phyloP scores from a whole-genome alignment of 2,329 filamentous ascomycete species.

The Sphaerostilbella broomeana region DNA sequence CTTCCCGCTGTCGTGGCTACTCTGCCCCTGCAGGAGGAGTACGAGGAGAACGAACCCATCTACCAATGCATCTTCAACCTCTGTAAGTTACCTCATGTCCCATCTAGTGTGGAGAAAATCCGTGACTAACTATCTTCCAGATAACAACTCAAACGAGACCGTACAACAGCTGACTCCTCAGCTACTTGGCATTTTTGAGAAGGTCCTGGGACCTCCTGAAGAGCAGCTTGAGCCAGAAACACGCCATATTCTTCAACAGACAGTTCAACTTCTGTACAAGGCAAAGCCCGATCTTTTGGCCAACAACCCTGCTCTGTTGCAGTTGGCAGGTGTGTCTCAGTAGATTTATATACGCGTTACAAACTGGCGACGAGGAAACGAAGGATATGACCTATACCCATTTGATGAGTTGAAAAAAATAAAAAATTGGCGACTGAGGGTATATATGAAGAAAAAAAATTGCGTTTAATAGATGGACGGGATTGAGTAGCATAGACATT shows the following conservation, averaged over 20 bases:
- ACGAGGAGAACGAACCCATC: constrained; percentile 90
- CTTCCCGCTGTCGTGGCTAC: constrained; percentile 72
- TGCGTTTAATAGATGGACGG: constrained; percentile 11
- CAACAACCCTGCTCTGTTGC: constrained; percentile 26
- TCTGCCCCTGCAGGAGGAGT: constrained; percentile 87
- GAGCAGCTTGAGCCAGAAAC: constrained; percentile 72
- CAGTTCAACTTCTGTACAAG: constrained; percentile 46
- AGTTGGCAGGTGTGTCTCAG: constrained; percentile 22
- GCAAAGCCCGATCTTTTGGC: constrained; percentile 28
- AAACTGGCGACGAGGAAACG: constrained; percentile 14
- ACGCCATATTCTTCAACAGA: constrained; percentile 56
- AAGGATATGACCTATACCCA: constrained; percentile 13
- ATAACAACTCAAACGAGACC: constrained; percentile 61
- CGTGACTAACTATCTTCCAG: constrained; percentile 29
- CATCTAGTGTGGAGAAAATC: not conserved
- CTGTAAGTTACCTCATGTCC: constrained; percentile 47
- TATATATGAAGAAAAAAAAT: not conserved
- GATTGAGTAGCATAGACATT: constrained; percentile 5
- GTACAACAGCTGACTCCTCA: constrained; percentile 63
- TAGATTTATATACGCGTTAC: constrained; percentile 2
- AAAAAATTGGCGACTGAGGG: constrained; percentile 6
- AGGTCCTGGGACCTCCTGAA: constrained; percentile 64
- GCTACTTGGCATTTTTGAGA: constrained; percentile 64
- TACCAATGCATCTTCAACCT: constrained; percentile 85
- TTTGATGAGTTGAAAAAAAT: constrained; percentile 10